Conservation (phyloP, 768 basidiomycete species). For the Suillus weaverae region DNA sequence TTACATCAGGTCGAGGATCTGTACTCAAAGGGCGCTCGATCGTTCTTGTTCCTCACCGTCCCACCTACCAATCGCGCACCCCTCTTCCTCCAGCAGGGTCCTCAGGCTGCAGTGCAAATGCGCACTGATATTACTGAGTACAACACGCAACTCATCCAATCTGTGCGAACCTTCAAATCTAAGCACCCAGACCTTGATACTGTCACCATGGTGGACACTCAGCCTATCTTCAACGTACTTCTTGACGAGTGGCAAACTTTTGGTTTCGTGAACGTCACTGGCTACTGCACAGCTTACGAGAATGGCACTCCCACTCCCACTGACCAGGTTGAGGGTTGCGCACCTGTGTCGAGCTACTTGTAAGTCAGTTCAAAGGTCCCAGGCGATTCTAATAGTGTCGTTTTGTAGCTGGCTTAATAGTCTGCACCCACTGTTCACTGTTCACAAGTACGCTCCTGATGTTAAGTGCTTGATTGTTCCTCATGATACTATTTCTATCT, state of each 20-base stretch:
- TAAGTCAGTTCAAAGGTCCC: conserved; percentile 32
- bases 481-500: conserved; percentile 7
- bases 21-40: conserved; percentile 49
- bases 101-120: conserved; percentile 27
- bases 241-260: conserved; percentile 52
- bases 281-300: conserved; percentile 58
- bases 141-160: conserved; percentile 46
- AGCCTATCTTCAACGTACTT: conserved; percentile 57
- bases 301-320: conserved; percentile 53
- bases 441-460: conserved; percentile 51
- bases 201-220: conserved; percentile 54
- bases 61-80: conserved; percentile 60
- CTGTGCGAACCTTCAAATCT: conserved; percentile 40
- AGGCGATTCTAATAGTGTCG: background rate
- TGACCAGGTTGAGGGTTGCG: conserved; percentile 58
- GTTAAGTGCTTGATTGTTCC: background rate
- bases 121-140: conserved; percentile 44
- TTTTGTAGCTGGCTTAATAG: conserved; percentile 55
- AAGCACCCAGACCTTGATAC: conserved; percentile 44
- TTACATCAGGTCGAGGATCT: conserved; percentile 21
- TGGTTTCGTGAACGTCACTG: conserved; percentile 59
- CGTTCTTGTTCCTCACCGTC: conserved; percentile 63
- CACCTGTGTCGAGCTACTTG: conserved; percentile 67
- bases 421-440: conserved; percentile 61
- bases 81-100: conserved; percentile 45